A percentile compares a stretch with the other conserved stretches of the same genome.
phyloP scores from a whole-genome alignment of 2,329 filamentous ascomycete species.

The Arthroderma sp. region DNA sequence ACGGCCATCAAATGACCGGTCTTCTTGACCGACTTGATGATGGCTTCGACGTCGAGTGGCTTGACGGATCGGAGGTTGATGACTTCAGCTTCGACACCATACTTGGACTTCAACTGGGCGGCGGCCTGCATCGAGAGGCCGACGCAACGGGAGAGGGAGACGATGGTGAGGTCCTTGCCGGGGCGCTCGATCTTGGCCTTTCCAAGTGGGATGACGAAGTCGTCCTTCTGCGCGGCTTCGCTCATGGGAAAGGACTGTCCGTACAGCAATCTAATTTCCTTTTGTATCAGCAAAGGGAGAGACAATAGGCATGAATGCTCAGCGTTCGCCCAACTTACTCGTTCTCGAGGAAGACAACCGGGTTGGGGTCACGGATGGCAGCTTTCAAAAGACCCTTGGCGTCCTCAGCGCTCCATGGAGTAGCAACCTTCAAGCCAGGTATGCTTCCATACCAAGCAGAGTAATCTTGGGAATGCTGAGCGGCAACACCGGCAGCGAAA shows the following conservation, averaged over 20 bases:
- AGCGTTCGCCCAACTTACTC: constrained; percentile 39
- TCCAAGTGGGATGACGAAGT: constrained; percentile 94
- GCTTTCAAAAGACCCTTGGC: constrained; percentile 97
- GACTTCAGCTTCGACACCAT: constrained; percentile 89
- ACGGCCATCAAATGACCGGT: constrained; percentile 82
- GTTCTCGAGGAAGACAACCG: constrained; percentile 81
- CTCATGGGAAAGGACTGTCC: constrained; percentile 94
- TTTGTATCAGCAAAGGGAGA: background rate
- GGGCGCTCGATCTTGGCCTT: constrained; percentile 98
- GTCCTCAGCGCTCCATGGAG: constrained; percentile 93
- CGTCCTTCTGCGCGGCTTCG: constrained; percentile 85
- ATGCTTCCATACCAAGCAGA: constrained; percentile 98
- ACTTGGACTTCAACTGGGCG: constrained; percentile 87
- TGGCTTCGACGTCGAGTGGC: constrained; percentile 87
- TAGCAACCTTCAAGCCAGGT: constrained; percentile 91
- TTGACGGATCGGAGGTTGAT: constrained; percentile 98
- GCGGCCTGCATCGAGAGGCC: constrained; percentile 82
- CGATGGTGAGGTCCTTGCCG: constrained; percentile 92
- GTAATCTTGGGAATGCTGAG: constrained; percentile 98
- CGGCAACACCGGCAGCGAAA: constrained; percentile 87
- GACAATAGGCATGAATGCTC: background rate
- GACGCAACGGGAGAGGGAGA: constrained; percentile 87
- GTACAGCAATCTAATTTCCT: constrained; percentile 55
- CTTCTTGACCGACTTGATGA: constrained; percentile 98
- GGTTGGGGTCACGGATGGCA: constrained; percentile 95